A percentile compares a stretch with the other conserved stretches of the same genome.
phyloP scores from a whole-genome alignment of 306 rosid genomes.

The Quercus bicolor region DNA sequence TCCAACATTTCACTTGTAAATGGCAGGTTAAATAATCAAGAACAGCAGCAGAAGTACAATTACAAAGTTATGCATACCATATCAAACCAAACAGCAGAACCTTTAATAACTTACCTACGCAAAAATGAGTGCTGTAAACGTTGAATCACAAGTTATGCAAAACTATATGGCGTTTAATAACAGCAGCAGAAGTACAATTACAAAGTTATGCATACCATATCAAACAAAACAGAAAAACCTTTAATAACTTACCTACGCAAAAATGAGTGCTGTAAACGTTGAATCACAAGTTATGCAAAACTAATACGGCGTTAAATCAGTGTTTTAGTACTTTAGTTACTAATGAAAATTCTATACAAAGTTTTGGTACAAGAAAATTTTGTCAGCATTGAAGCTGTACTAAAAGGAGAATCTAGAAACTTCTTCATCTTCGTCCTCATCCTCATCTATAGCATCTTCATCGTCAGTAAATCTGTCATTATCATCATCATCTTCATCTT shows the following conservation, averaged over 20 bases:
- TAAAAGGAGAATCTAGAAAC: constrained; percentile 42
- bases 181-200: background rate
- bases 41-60: background rate
- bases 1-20: no score
- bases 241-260: background rate
- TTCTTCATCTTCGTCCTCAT: constrained; percentile 62
- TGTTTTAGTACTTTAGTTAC: background rate
- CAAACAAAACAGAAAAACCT: background rate
- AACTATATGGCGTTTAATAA: background rate
- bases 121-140: background rate
- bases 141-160: background rate
- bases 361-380: constrained; percentile 12
- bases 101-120: background rate
- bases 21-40: no score
- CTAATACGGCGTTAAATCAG: background rate
- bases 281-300: background rate
- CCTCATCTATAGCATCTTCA: constrained; percentile 46
- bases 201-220: background rate
- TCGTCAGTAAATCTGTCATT: constrained; percentile 41
- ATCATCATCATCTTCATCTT: constrained; percentile 39
- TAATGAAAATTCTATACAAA: constrained; percentile 28
- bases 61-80: background rate
- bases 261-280: background rate
- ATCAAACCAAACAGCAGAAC: background rate
- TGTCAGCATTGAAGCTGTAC: constrained; percentile 1